Percentiles rank a stretch among this genome's conserved stretches.
phyloP scores from a whole-genome alignment of 192 early-diverging fungal genomes.

The Cladochytrium replicatum region DNA sequence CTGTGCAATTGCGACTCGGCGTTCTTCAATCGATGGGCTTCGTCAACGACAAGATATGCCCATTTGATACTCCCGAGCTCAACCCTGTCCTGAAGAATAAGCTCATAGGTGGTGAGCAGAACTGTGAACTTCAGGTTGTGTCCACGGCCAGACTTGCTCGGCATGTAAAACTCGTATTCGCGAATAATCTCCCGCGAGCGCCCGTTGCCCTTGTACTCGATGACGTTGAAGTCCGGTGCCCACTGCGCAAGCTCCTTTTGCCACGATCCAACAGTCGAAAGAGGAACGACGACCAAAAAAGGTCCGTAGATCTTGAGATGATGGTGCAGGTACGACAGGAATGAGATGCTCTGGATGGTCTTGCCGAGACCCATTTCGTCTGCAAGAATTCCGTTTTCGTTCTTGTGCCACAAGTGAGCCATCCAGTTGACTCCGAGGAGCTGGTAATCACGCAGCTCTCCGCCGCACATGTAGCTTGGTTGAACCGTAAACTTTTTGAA shows the following conservation, averaged over 20 bases:
- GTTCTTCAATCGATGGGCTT: slow-evolving; percentile 97
- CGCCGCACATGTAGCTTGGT: slow-evolving; percentile 73
- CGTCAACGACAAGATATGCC: slow-evolving; percentile 92
- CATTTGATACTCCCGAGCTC: slow-evolving; percentile 75
- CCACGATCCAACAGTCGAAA: slow-evolving; percentile 93
- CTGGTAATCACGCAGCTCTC: slow-evolving; percentile 92
- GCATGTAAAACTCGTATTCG: slow-evolving; percentile 86
- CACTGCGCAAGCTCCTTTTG: slow-evolving; percentile 89
- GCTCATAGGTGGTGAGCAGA: slow-evolving; percentile 90
- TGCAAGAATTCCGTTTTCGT: slow-evolving; percentile 94
- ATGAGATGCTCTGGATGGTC: slow-evolving; percentile 93
- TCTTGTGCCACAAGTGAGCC: slow-evolving; percentile 86
- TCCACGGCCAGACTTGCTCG: slow-evolving; percentile 12
- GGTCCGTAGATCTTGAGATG: slow-evolving; percentile 79
- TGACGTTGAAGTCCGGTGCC: slow-evolving; percentile 88
- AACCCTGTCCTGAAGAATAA: slow-evolving; percentile 84
- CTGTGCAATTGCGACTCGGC: slow-evolving; percentile 89
- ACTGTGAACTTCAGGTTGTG: slow-evolving; percentile 74
- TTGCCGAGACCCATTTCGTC: slow-evolving; percentile 91
- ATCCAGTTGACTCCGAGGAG: slow-evolving; percentile 94
- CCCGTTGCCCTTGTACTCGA: slow-evolving; percentile 82
- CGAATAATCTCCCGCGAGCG: slow-evolving; percentile 75
- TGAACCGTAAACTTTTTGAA: slow-evolving; percentile 72
- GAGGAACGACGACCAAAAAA: slow-evolving; percentile 89
- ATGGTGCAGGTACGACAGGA: slow-evolving; percentile 83